A percentile compares a stretch with the other conserved stretches of the same genome.
Evolutionary conservation across 208 protist species (phyloP).

Genomic region (Sergeia podlipaevii): DNA sequence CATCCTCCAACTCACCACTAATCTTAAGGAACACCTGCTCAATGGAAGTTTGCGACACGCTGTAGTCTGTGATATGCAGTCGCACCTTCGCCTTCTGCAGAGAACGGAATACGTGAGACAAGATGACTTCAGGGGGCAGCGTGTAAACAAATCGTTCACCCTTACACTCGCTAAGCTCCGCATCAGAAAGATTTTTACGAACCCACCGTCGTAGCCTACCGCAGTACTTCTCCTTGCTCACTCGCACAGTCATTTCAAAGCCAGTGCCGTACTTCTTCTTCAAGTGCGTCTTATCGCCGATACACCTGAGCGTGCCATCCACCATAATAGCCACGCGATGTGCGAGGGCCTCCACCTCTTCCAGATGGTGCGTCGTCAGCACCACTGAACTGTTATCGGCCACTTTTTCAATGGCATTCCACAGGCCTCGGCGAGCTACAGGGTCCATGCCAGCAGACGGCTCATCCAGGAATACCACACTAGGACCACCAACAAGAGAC

Average conservation of each 20-base stretch:
- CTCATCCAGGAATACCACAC: constrained; percentile 53
- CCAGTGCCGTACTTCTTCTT: constrained; percentile 62
- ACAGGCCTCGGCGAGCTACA: constrained; percentile 35
- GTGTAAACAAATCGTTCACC: constrained; percentile 25
- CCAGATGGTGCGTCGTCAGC: constrained; percentile 87
- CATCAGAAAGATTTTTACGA: constrained; percentile 6
- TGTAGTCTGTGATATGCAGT: constrained; percentile 55
- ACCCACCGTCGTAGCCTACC: too few relatives aligned
- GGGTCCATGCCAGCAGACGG: constrained; percentile 58
- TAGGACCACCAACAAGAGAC: constrained; percentile 41
- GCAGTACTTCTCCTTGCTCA: constrained; percentile 10
- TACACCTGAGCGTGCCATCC: constrained; percentile 60
- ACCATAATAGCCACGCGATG: constrained; percentile 80
- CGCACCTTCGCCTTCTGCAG: constrained; percentile 15
- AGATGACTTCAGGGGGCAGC: constrained; percentile 12
- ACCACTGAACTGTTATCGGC: constrained; percentile 39
- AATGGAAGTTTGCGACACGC: constrained; percentile 64
- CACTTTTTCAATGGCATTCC: constrained; percentile 48
- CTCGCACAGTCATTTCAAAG: constrained; percentile 33
- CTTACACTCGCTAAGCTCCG: constrained; percentile 21
- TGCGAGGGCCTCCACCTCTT: constrained; percentile 80
- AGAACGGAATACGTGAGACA: constrained; percentile 23
- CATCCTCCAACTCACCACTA: constrained; percentile 15
- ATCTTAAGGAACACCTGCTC: constrained; percentile 79
- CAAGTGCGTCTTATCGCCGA: constrained; percentile 74